Percentiles rank a stretch among this genome's conserved stretches.
Conservation (phyloP, 345 rosid genomes). For the Gossypium sturtianum region DNA sequence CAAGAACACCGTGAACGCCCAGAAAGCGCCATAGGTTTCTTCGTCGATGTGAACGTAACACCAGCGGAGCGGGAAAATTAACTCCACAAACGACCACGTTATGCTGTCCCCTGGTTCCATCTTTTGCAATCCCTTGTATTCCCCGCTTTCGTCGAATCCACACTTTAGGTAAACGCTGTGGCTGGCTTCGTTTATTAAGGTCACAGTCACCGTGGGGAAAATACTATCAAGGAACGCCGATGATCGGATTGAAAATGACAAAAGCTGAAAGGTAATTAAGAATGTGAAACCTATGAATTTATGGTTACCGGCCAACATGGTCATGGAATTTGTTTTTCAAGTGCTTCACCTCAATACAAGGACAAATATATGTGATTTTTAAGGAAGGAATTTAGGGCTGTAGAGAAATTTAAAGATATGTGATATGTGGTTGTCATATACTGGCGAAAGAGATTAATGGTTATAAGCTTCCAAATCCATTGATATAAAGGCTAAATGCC, state of each 20-base stretch:
- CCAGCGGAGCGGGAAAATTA: slow-evolving; percentile 5
- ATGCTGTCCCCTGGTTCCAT: not conserved
- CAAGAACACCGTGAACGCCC: slow-evolving; percentile 1
- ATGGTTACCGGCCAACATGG: not conserved
- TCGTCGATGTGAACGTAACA: slow-evolving; percentile 5
- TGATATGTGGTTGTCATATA: too few species aligned
- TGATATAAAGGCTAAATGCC: too few species aligned
- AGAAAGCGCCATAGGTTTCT: not conserved
- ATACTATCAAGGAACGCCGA: not conserved
- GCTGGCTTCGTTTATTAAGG: not conserved
- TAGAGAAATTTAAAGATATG: too few species aligned
- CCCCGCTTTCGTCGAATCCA: not conserved
- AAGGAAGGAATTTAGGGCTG: too few species aligned
- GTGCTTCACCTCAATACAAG: too few species aligned
- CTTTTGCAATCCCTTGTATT: not conserved
- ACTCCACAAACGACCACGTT: not conserved
- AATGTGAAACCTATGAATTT: not conserved
- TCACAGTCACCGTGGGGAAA: not conserved
- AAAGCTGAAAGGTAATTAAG: not conserved
- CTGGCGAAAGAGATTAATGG: too few species aligned
- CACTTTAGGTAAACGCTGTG: slow-evolving; percentile 6
- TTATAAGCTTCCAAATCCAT: too few species aligned
- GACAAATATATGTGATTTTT: too few species aligned
- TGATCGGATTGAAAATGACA: not conserved
- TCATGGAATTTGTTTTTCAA: too few species aligned